Evolutionary conservation across 371 early-diverging fungal species (phyloP).

Genomic region (Mucor plumbeus): DNA sequence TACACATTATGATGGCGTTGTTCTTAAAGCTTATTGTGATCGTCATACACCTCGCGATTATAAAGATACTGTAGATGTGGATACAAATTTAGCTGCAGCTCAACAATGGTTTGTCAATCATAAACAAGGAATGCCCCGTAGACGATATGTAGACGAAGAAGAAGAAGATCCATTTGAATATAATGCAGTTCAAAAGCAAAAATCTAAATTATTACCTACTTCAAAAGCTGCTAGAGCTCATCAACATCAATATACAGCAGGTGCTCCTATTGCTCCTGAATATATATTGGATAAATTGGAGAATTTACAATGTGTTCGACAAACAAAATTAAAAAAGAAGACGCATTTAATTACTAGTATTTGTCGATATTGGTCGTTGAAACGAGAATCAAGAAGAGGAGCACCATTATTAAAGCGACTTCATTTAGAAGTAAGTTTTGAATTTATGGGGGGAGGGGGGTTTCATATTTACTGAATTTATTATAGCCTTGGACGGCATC

Average conservation of each 20-base stretch:
- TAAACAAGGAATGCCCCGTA: slow-evolving; percentile 32
- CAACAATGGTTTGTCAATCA: slow-evolving; percentile 33
- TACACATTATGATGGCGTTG: slow-evolving; percentile 59
- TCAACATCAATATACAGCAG: slow-evolving; percentile 61
- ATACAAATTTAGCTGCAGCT: slow-evolving; percentile 37
- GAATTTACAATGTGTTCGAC: slow-evolving; percentile 44
- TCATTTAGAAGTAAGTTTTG: slow-evolving; percentile 80
- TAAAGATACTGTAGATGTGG: slow-evolving; percentile 61
- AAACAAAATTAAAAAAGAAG: slow-evolving; percentile 58
- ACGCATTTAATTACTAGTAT: slow-evolving; percentile 63
- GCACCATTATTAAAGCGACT: slow-evolving; percentile 93
- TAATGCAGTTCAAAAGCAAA: neutral
- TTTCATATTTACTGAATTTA: neutral
- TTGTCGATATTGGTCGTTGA: slow-evolving; percentile 94
- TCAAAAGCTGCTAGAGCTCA: slow-evolving; percentile 68
- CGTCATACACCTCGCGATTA: slow-evolving; percentile 82
- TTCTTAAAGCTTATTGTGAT: slow-evolving; percentile 78
- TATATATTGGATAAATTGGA: slow-evolving; percentile 71
- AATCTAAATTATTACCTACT: slow-evolving; percentile 43
- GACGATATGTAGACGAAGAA: slow-evolving; percentile 45
- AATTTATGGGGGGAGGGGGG: too few relatives aligned
- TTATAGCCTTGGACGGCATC: slow-evolving; percentile 92
- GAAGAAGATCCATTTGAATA: slow-evolving; percentile 24
- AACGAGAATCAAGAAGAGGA: slow-evolving; percentile 85
- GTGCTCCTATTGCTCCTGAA: slow-evolving; percentile 72